phyloP scores from a whole-genome alignment of 129 eudicot genomes.

The Artemisia tridentata region DNA sequence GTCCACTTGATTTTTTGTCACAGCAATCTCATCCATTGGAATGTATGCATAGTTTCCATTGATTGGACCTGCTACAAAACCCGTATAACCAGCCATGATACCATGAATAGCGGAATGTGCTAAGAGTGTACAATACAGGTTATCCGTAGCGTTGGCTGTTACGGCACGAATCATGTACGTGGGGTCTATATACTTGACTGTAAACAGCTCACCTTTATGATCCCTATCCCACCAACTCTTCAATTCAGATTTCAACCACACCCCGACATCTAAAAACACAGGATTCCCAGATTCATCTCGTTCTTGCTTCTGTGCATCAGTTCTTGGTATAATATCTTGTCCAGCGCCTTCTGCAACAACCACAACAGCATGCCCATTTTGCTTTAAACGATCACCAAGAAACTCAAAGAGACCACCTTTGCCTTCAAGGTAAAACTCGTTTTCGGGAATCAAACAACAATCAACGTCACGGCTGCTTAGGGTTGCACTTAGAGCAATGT shows the following conservation, averaged over 20 bases:
- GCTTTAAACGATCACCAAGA: conserved; percentile 46
- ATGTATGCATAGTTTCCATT: too few species aligned
- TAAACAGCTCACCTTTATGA: conserved; percentile 52
- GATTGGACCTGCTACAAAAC: conserved; percentile 6
- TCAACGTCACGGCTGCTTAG: conserved; percentile 82
- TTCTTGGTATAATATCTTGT: too few species aligned
- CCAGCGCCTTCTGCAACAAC: too few species aligned
- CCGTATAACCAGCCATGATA: too few species aligned
- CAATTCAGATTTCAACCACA: conserved; percentile 74
- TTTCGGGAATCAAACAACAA: conserved; percentile 82
- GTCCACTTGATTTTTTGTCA: too few species aligned
- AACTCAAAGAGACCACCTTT: conserved; percentile 77
- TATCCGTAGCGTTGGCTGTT: too few species aligned
- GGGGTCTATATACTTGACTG: conserved; percentile 77
- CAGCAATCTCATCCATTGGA: too few species aligned
- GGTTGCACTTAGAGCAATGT: conserved; percentile 76
- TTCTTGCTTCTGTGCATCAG: too few species aligned
- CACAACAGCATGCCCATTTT: conserved; percentile 11
- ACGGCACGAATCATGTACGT: too few species aligned
- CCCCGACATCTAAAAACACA: conserved; percentile 74
- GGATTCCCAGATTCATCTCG: conserved; percentile 71
- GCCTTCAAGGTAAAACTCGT: conserved; percentile 63
- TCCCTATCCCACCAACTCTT: conserved; percentile 75
- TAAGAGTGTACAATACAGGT: too few species aligned
- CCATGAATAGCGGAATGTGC: too few species aligned